Base-by-base conservation (phyloP, 805 yeast genomes). In the Cyberlindnera mycetangii region DNA sequence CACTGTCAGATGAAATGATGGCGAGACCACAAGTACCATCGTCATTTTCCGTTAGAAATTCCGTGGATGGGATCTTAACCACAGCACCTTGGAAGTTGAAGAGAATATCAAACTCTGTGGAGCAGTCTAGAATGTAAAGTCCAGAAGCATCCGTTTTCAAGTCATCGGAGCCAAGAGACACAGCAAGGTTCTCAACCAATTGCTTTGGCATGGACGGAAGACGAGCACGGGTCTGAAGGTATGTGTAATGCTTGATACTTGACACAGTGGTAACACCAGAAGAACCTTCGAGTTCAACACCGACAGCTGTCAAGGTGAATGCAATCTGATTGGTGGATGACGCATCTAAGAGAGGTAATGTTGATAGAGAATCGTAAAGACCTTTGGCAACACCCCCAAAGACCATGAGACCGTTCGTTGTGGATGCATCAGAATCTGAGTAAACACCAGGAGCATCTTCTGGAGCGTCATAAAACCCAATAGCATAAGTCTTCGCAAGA, bases 31-130 rank as follows among this genome's bases (percentile, higher is more conserved):
- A 49, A n/a, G 47, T 44, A 7, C 46, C 45, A 33, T 44, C 53
- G 12, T 38, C 45, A 21, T 46, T 49, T 10, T 44, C 42, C 8
- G 38, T 46, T 5, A 39, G 16, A 7, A 49, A 31, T 24, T 49
- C 50, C 7, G 37, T 3, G 10, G 44, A 27, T 25, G 50, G 47
- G 9, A 46, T 36, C 15, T 45, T 36, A 17, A 49, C 37, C 10
- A 42, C 36, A 4, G 44, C 46, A 12, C 48, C 47, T 39, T 49
- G 50, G 45, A 49, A 49, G 41, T 49, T 41, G 43, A 46, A 42
- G 19, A 32, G 17, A n/a, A 49, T 24, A 7, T 37, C 37, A 16
- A 33, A 31, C 22, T 30, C 38, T 10, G 34, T 6, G 20, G 24
- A 32, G 17, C 53, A 49, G n/a, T 41, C 53, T 8, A 46, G 38